Conservation (phyloP, 2,329 filamentous ascomycete genomes). For the Pseudogymnoascus sp. region DNA sequence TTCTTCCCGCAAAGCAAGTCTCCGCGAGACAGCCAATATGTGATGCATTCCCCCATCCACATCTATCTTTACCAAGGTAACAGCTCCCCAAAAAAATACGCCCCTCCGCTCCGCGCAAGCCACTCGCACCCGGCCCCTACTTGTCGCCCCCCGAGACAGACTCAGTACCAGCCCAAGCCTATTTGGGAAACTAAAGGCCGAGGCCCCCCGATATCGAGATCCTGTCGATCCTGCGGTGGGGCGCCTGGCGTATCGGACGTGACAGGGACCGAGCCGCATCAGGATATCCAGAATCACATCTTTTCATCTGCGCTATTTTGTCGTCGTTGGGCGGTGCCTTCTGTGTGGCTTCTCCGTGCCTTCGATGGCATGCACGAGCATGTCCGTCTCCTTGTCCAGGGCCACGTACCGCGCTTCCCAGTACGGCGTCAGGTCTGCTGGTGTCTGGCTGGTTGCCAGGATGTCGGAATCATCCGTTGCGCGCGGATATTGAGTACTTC, state of each 20-base stretch:
- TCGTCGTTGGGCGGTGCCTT: neutral
- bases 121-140: neutral
- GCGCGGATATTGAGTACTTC: neutral
- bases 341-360: neutral
- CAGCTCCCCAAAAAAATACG: neutral
- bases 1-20: neutral
- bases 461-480: neutral
- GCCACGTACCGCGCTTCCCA: neutral
- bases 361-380: neutral
- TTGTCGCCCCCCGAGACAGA: neutral
- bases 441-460: neutral
- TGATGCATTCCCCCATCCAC: neutral
- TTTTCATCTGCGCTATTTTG: neutral
- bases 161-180: neutral
- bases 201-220: neutral
- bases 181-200: neutral
- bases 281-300: neutral
- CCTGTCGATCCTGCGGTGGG: conserved; percentile 1
- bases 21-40: neutral
- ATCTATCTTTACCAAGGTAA: neutral
- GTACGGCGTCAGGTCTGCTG: neutral
- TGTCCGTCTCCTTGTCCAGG: neutral
- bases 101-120: neutral
- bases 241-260: neutral
- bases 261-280: neutral